Percentiles rank a stretch among this genome's conserved stretches.
phyloP scores from a whole-genome alignment of 1,284 basidiomycete genomes.

The Cutaneotrichosporon sp. region DNA sequence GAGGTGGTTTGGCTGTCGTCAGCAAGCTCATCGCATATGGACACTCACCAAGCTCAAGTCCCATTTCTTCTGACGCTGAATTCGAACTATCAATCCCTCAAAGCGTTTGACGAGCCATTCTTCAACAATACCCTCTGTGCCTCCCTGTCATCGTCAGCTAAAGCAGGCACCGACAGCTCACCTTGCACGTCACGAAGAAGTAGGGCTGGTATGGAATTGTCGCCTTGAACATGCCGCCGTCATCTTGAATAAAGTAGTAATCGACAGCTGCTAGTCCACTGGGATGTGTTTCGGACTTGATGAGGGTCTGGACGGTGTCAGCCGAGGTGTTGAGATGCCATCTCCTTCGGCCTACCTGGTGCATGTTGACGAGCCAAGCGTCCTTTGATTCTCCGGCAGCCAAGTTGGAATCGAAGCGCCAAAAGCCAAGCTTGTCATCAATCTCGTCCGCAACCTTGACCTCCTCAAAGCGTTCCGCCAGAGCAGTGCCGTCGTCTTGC shows the following conservation, averaged over 20 bases:
- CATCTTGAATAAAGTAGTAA: constrained; percentile 96
- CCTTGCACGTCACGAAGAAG: constrained; percentile 86
- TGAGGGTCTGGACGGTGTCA: constrained; percentile 58
- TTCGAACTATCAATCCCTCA: constrained; percentile 74
- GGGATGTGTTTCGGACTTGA: constrained; percentile 75
- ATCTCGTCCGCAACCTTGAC: constrained; percentile 73
- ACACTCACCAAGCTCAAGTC: constrained; percentile 71
- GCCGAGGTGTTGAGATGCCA: neutral
- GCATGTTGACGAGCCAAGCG: constrained; percentile 99
- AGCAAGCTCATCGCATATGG: neutral
- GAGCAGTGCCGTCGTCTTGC: constrained; percentile 78
- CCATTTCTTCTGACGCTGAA: constrained; percentile 80
- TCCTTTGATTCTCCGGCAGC: constrained; percentile 63
- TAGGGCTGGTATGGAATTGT: constrained; percentile 93
- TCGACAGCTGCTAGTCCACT: constrained; percentile 86
- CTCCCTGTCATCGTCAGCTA: constrained; percentile 54
- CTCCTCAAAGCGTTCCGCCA: constrained; percentile 76
- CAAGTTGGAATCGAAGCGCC: constrained; percentile 56
- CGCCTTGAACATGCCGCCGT: constrained; percentile 92
- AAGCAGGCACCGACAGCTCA: constrained; percentile 42
- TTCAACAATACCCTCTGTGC: constrained; percentile 84
- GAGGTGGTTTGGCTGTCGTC: constrained; percentile 75
- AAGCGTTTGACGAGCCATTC: constrained; percentile 94
- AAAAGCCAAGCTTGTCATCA: constrained; percentile 89
- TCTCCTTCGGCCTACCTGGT: constrained; percentile 62